A percentile compares a stretch with the other conserved stretches of the same genome.
Evolutionary conservation across 2,329 filamentous ascomycete genomes (phyloP).

Genomic region (Exophiala xenobiotica): DNA sequence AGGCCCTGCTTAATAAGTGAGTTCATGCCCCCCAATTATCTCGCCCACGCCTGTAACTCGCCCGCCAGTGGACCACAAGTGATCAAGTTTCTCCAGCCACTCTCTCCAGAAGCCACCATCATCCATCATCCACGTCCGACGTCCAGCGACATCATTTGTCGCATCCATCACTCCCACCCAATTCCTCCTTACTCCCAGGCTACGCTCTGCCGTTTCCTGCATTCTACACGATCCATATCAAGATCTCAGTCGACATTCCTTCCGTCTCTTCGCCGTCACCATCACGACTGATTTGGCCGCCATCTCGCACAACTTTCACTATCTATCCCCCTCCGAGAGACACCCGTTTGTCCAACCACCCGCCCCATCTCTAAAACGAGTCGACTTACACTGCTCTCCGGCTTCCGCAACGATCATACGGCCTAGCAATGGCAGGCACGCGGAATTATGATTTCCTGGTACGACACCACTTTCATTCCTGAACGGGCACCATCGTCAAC

Average conservation of each 20-base stretch:
- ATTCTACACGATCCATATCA: background rate
- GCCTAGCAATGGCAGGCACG: slow-evolving; percentile 77
- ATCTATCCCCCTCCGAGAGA: background rate
- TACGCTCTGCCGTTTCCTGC: background rate
- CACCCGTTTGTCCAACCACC: background rate
- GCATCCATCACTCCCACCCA: slow-evolving; percentile 11
- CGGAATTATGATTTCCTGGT: slow-evolving; percentile 99
- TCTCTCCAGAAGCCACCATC: background rate
- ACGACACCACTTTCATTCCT: slow-evolving; percentile 40
- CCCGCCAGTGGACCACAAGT: background rate
- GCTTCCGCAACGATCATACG: background rate
- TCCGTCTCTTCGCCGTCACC: background rate
- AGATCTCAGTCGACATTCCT: background rate
- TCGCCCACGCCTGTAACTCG: background rate
- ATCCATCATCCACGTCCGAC: slow-evolving; percentile 2
- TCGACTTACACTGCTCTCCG: background rate
- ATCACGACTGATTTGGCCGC: background rate
- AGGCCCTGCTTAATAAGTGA: too few species aligned
- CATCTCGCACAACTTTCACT: background rate
- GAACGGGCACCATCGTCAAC: slow-evolving; percentile 24
- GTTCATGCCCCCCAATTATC: background rate
- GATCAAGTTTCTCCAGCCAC: background rate
- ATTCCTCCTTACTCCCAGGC: background rate
- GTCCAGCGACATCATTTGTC: slow-evolving; percentile 21
- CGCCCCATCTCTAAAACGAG: background rate